Evolutionary conservation across 805 yeast species (phyloP).

Genomic region (Saccharomycopsis selenospora): DNA sequence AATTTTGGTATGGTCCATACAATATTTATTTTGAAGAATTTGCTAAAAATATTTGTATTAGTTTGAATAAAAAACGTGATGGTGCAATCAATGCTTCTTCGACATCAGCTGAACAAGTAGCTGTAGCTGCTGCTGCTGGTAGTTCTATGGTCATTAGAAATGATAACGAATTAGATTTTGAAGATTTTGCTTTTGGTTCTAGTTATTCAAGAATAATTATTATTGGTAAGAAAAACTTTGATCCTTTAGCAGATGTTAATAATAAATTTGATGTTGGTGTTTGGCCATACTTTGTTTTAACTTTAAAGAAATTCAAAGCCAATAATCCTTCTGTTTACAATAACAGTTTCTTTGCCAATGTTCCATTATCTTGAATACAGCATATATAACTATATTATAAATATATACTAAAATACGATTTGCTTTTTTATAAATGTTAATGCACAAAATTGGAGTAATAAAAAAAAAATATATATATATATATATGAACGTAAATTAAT

Average conservation of each 20-base stretch:
- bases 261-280: constrained; percentile 10
- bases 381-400: too few relatives aligned
- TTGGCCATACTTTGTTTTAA: neutral
- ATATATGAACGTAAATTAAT: too few relatives aligned
- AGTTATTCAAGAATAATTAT: constrained; percentile 68
- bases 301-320: neutral
- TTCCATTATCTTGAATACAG: neutral
- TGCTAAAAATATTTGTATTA: constrained; percentile 32
- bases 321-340: neutral
- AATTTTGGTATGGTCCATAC: constrained; percentile 28
- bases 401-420: too few relatives aligned
- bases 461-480: too few relatives aligned
- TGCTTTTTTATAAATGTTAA: too few relatives aligned
- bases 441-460: too few relatives aligned
- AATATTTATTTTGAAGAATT: constrained; percentile 28
- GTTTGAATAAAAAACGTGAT: constrained; percentile 38
- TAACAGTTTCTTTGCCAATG: neutral
- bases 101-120: too few relatives aligned
- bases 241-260: constrained; percentile 56
- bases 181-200: constrained; percentile 82
- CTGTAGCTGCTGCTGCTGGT: constrained; percentile 33
- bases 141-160: constrained; percentile 28
- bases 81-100: constrained; percentile 32
- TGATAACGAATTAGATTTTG: constrained; percentile 45
- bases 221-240: constrained; percentile 53